A percentile compares a stretch with the other conserved stretches of the same genome.
Conservation (phyloP, 495 filamentous ascomycete genomes). For the Clohesyomyces aquaticus region DNA sequence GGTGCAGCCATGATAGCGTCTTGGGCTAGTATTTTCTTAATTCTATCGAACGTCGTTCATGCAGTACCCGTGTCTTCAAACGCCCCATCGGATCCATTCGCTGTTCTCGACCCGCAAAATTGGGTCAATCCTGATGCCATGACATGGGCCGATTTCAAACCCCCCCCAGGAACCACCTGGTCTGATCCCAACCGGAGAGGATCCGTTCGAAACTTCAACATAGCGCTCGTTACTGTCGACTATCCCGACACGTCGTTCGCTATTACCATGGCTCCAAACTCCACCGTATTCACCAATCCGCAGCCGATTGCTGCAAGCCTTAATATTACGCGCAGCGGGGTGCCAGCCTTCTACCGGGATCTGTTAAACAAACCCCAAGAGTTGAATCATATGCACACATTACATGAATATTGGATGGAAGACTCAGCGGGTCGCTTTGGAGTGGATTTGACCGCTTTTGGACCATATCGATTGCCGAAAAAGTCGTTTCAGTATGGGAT, state of each 20-base stretch:
- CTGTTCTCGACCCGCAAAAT: conserved; percentile 1
- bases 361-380: conserved; percentile 49
- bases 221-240: conserved; percentile 51
- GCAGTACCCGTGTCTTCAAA: neutral
- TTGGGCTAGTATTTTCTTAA: neutral
- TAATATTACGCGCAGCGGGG: conserved; percentile 41
- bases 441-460: conserved; percentile 52
- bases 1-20: neutral
- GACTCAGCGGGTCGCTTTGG: conserved; percentile 51
- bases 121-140: conserved; percentile 52
- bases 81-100: conserved; percentile 2
- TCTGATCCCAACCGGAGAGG: conserved; percentile 45
- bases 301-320: conserved; percentile 38
- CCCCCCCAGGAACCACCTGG: conserved; percentile 47
- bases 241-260: conserved; percentile 49
- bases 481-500: conserved; percentile 38
- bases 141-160: conserved; percentile 50
- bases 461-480: conserved; percentile 47
- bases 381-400: conserved; percentile 49
- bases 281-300: conserved; percentile 51
- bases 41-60: neutral
- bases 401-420: conserved; percentile 55
- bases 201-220: conserved; percentile 48
- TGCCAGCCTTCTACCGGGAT: conserved; percentile 50
- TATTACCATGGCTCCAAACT: conserved; percentile 45